A percentile compares a stretch with the other conserved stretches of the same genome.
Evolutionary conservation across 176 grass and related monocot genomes (phyloP).

Genomic region (Avena atlantica): DNA sequence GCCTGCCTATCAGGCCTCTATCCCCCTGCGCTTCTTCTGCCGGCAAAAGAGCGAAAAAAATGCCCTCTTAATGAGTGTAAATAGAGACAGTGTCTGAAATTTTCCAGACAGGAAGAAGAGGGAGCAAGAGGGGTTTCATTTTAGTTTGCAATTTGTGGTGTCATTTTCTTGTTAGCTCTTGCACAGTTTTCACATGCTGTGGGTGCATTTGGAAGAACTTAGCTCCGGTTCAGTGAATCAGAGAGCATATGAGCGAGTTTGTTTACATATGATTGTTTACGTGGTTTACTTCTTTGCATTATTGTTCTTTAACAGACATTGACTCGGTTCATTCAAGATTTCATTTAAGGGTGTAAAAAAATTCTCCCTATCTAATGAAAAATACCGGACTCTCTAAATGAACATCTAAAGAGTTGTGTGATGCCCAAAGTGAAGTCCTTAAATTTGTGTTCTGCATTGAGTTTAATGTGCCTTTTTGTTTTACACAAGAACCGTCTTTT

Average conservation of each 20-base stretch:
- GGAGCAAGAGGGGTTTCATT: constrained; percentile 59
- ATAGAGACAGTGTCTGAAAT: constrained; percentile 40
- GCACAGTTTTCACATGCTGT: neutral
- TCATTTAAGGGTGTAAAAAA: neutral
- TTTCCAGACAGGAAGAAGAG: constrained; percentile 38
- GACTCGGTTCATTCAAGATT: neutral
- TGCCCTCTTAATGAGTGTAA: constrained; percentile 38
- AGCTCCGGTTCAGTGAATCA: constrained; percentile 13
- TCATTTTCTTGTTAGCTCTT: constrained; percentile 6
- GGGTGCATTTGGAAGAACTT: neutral
- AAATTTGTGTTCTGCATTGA: too few species aligned
- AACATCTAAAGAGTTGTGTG: too few species aligned
- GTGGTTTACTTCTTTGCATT: neutral
- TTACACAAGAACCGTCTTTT: neutral
- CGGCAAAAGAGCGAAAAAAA: constrained; percentile 28
- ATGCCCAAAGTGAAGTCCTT: neutral
- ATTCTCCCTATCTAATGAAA: neutral
- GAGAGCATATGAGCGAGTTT: constrained; percentile 11
- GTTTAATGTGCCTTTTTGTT: neutral
- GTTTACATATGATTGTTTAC: neutral
- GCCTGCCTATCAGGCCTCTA: constrained; percentile 2
- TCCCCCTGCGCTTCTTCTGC: constrained; percentile 60
- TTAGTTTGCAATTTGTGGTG: neutral
- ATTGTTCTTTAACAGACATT: neutral
- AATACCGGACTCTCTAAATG: too few species aligned